Percentiles rank a stretch among this genome's conserved stretches.
These are phyloP conservation scores for Ilyonectria robusta DNA, from an alignment of 2,329 filamentous ascomycete genomes.

Conservation along the genomic window DNA sequence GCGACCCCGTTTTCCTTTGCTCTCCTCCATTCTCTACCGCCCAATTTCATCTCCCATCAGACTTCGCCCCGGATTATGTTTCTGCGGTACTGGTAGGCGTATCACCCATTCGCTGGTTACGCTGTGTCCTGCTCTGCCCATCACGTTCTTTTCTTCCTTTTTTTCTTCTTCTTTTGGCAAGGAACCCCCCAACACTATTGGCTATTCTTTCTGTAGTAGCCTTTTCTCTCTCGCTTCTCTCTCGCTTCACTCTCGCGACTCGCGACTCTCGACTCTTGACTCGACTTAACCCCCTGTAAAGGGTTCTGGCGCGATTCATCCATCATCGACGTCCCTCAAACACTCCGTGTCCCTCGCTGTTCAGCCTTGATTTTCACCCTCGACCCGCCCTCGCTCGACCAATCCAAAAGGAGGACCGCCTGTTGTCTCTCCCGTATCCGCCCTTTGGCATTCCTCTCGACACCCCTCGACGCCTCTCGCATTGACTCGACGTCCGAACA, in stretches of 20 bases:
- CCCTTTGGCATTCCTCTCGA: slow-evolving; percentile 15
- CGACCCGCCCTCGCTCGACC: slow-evolving; percentile 13
- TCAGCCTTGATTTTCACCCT: slow-evolving; percentile 5
- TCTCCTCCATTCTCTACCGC: slow-evolving; percentile 14
- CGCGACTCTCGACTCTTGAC: background rate
- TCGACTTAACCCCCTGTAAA: background rate
- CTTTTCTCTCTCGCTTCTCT: slow-evolving; percentile 4
- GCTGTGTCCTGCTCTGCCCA: slow-evolving; percentile 16
- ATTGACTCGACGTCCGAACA: background rate
- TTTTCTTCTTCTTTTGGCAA: slow-evolving; percentile 1
- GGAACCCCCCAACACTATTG: slow-evolving; percentile 7
- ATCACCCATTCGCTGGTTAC: slow-evolving; percentile 31
- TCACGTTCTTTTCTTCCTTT: slow-evolving; percentile 17
- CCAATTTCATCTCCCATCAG: slow-evolving; percentile 28
- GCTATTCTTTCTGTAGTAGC: slow-evolving; percentile 11
- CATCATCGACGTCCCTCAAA: background rate
- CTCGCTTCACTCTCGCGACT: slow-evolving; percentile 15
- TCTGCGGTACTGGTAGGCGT: slow-evolving; percentile 28
- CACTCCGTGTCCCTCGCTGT: slow-evolving; percentile 2
- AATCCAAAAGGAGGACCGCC: background rate
- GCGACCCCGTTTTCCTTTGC: slow-evolving; percentile 26
- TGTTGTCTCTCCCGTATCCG: background rate
- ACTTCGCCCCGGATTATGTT: slow-evolving; percentile 26
- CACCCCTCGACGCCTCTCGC: slow-evolving; percentile 9
- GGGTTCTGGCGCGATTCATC: background rate